Evolutionary conservation across 176 grass and related monocot species (phyloP).

Genomic region (Lolium rigidum): DNA sequence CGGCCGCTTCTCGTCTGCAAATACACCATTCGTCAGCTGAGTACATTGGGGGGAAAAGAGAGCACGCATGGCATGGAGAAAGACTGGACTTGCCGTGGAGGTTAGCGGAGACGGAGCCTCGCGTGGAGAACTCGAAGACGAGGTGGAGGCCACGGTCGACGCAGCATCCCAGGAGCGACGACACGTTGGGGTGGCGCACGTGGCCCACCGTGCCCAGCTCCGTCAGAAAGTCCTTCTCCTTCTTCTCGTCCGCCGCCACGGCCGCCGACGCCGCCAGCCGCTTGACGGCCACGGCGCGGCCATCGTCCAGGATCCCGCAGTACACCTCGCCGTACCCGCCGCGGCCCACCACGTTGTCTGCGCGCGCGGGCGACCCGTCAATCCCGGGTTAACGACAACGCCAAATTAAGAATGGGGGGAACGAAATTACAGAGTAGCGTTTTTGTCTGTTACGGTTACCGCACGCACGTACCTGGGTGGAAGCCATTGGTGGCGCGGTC

Average conservation of each 20-base stretch:
- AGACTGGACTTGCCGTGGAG: conserved; percentile 57
- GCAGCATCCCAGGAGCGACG: conserved; percentile 81
- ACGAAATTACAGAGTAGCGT: background rate
- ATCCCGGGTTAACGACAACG: background rate
- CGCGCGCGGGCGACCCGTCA: background rate
- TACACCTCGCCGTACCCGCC: conserved; percentile 95
- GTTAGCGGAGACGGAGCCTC: conserved; percentile 92
- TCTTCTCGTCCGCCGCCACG: conserved; percentile 73
- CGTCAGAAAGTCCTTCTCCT: conserved; percentile 89
- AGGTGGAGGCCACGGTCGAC: conserved; percentile 83
- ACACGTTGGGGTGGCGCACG: conserved; percentile 84
- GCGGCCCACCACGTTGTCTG: conserved; percentile 82
- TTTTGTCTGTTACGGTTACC: background rate
- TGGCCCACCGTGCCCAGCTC: conserved; percentile 91
- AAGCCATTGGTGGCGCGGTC: conserved; percentile 68
- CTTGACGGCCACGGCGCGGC: conserved; percentile 76
- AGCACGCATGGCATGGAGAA: background rate
- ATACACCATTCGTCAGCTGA: background rate
- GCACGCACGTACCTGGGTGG: conserved; percentile 55
- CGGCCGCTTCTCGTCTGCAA: conserved; percentile 67
- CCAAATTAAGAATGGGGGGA: background rate
- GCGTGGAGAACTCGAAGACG: conserved; percentile 78
- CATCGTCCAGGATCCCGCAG: conserved; percentile 66
- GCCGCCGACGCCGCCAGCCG: conserved; percentile 56
- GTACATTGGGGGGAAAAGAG: background rate